phyloP scores from a whole-genome alignment of 176 grass and related monocot genomes.

The Juncus effusus region DNA sequence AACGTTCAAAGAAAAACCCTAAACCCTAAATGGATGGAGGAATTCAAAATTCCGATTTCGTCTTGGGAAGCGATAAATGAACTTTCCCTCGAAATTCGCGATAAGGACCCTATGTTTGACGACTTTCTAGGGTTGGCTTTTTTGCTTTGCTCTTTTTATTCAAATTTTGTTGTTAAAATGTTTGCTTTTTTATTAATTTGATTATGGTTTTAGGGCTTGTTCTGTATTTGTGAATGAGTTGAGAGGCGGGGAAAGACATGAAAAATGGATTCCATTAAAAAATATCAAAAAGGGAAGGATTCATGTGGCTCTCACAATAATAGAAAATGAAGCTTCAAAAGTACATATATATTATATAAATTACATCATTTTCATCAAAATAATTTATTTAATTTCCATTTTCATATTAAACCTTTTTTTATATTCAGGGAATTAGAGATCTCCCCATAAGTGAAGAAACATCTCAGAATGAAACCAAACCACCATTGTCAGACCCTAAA shows the following conservation, averaged over 20 bases:
- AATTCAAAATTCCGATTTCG: conserved; percentile 88
- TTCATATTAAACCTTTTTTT: neutral
- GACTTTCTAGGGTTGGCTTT: conserved; percentile 77
- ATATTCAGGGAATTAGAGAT: conserved; percentile 31
- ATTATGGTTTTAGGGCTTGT: conserved; percentile 46
- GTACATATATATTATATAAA: conserved; percentile 4
- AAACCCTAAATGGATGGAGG: conserved; percentile 81
- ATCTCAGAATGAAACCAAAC: conserved; percentile 24
- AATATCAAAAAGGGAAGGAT: conserved; percentile 90
- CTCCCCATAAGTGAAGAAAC: conserved; percentile 35
- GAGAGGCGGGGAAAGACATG: conserved; percentile 81
- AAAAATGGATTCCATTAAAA: conserved; percentile 82
- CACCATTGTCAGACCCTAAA: conserved; percentile 21
- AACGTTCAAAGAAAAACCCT: conserved; percentile 80
- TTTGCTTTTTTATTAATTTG: too few species aligned
- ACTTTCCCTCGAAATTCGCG: conserved; percentile 72
- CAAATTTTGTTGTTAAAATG: neutral
- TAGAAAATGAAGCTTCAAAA: conserved; percentile 47
- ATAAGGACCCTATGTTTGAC: conserved; percentile 91
- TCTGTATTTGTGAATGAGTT: conserved; percentile 58
- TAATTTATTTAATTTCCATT: neutral
- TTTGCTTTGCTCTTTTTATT: conserved; percentile 14
- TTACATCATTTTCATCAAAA: conserved; percentile 1
- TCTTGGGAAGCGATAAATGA: conserved; percentile 73
- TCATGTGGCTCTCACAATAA: conserved; percentile 60